These are phyloP conservation scores for Pseudogymnoascus sp. DNA, from an alignment of 2,329 filamentous ascomycete species.

Conservation along the genomic window DNA sequence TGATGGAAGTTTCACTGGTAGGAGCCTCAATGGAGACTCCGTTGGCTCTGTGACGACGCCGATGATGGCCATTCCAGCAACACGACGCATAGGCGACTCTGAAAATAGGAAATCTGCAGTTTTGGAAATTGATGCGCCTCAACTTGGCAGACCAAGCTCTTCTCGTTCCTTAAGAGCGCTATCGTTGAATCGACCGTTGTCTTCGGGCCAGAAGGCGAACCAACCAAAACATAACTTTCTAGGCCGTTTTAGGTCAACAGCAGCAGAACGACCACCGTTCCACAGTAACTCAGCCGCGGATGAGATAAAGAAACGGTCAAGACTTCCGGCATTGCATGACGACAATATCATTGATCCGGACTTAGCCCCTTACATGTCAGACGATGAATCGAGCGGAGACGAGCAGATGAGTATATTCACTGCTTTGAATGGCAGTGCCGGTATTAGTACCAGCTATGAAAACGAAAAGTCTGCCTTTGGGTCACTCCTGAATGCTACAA, in stretches of 20 bases:
- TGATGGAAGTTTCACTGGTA: slow-evolving; percentile 5
- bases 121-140: slow-evolving; percentile 80
- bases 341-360: slow-evolving; percentile 99
- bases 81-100: slow-evolving; percentile 62
- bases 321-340: slow-evolving; percentile 88
- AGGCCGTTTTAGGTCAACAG: slow-evolving; percentile 62
- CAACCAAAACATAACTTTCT: slow-evolving; percentile 83
- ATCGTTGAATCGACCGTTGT: slow-evolving; percentile 63
- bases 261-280: slow-evolving; percentile 83
- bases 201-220: slow-evolving; percentile 73
- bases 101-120: slow-evolving; percentile 79
- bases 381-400: slow-evolving; percentile 85
- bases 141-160: slow-evolving; percentile 84
- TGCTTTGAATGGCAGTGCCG: slow-evolving; percentile 59
- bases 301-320: slow-evolving; percentile 56
- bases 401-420: slow-evolving; percentile 86
- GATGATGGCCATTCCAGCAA: slow-evolving; percentile 65
- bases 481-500: slow-evolving; percentile 63
- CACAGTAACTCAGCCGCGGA: slow-evolving; percentile 65
- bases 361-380: slow-evolving; percentile 89
- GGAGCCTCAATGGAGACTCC: slow-evolving; percentile 29
- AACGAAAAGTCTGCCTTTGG: slow-evolving; percentile 66
- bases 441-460: slow-evolving; percentile 61
- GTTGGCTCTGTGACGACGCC: slow-evolving; percentile 55
- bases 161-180: slow-evolving; percentile 80